phyloP scores from a whole-genome alignment of 352 stramenopile species.

The Globisporangium irregulare region DNA sequence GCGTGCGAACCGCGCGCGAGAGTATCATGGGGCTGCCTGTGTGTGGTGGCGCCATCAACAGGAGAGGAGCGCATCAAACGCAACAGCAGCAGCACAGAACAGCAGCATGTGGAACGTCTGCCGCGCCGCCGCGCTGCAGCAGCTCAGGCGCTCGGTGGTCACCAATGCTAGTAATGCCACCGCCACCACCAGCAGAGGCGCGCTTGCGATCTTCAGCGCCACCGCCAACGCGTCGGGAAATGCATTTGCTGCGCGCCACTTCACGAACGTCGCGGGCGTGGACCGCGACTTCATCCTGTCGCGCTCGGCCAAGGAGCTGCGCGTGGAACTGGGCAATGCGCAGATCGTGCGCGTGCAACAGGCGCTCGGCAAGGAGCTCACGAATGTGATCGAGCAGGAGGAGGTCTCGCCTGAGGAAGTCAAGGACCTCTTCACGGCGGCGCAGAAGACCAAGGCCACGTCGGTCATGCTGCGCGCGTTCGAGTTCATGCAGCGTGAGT shows the following conservation, averaged over 20 bases:
- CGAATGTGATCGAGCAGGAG: constrained; percentile 26
- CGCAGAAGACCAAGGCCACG: constrained; percentile 43
- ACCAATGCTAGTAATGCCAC: constrained; percentile 10
- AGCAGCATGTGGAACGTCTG: constrained; percentile 54
- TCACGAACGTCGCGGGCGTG: constrained; percentile 43
- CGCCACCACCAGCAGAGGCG: background rate
- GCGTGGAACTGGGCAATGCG: constrained; percentile 30
- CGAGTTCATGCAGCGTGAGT: constrained; percentile 40
- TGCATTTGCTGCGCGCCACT: constrained; percentile 13
- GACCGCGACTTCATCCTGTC: constrained; percentile 44
- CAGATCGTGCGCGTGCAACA: constrained; percentile 33
- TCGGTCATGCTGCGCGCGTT: constrained; percentile 54
- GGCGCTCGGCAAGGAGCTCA: constrained; percentile 39
- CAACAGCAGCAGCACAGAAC: background rate
- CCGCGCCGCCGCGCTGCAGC: constrained; percentile 42
- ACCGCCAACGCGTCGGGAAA: background rate
- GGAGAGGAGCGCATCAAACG: constrained; percentile 9
- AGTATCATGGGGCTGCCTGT: background rate
- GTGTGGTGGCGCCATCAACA: constrained; percentile 7
- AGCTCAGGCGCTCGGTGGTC: constrained; percentile 29
- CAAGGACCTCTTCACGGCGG: constrained; percentile 49
- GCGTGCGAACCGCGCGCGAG: background rate
- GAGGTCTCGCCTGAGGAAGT: constrained; percentile 46
- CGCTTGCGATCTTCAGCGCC: background rate
- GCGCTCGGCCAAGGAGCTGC: constrained; percentile 35